phyloP scores from a whole-genome alignment of 768 basidiomycete genomes.

The Filobasidium floriforme region DNA sequence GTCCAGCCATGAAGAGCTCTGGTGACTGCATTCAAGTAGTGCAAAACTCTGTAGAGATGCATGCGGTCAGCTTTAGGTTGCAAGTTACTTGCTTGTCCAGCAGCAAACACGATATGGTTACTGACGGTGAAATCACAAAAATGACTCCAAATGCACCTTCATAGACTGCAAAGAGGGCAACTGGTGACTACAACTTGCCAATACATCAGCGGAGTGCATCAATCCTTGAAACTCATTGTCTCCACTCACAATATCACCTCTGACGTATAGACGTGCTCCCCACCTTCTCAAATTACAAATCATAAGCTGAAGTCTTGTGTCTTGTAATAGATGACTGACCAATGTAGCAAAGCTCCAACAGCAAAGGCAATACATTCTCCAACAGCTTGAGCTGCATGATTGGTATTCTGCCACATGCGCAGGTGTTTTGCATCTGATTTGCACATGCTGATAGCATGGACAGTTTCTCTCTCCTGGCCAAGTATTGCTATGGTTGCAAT shows the following conservation, averaged over 20 bases:
- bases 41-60: background rate
- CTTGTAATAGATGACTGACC: background rate
- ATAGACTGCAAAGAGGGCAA: background rate
- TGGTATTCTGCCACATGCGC: background rate
- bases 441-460: constrained; percentile 3
- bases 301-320: background rate
- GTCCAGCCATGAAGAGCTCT: background rate
- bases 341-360: background rate
- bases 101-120: background rate
- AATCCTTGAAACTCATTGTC: background rate
- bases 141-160: background rate
- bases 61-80: background rate
- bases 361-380: background rate
- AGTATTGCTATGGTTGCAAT: constrained; percentile 26
- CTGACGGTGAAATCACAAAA: background rate
- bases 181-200: background rate
- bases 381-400: background rate
- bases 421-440: background rate
- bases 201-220: background rate
- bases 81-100: background rate
- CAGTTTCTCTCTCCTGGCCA: constrained; percentile 26
- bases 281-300: background rate
- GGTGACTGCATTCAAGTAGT: too few species aligned
- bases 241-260: background rate
- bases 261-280: background rate